Percentiles rank a stretch among this genome's conserved stretches.
phyloP scores from a whole-genome alignment of 495 filamentous ascomycete species.

The Gamarada debralockiae region DNA sequence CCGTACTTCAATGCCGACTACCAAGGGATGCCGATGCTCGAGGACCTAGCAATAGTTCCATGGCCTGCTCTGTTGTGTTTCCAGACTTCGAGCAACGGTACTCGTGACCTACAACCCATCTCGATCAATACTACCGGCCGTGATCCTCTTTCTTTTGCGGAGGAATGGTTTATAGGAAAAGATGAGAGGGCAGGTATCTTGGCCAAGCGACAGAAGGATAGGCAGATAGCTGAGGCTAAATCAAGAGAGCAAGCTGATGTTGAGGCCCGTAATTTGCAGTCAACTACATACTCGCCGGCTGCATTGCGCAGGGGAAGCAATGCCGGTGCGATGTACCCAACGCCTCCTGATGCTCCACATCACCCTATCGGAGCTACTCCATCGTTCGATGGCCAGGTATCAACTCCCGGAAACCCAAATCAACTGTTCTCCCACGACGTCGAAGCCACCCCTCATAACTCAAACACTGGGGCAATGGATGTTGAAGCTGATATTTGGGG shows the following conservation, averaged over 20 bases:
- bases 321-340: constrained; percentile 75
- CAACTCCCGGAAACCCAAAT: constrained; percentile 42
- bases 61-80: constrained; percentile 52
- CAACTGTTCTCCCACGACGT: constrained; percentile 7
- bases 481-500: constrained; percentile 25
- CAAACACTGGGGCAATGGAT: constrained; percentile 13
- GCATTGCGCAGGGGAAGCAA: constrained; percentile 46
- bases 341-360: constrained; percentile 73
- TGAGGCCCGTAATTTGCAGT: constrained; percentile 30
- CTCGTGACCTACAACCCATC: neutral
- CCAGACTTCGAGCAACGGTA: constrained; percentile 8
- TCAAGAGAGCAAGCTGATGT: constrained; percentile 30
- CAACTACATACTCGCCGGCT: constrained; percentile 36
- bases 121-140: constrained; percentile 7
- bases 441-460: constrained; percentile 18
- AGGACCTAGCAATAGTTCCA: constrained; percentile 19
- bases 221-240: constrained; percentile 36
- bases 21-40: constrained; percentile 9
- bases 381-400: constrained; percentile 42
- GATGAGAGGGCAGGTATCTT: constrained; percentile 43
- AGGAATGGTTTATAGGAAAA: constrained; percentile 59
- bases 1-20: constrained; percentile 14
- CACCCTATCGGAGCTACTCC: constrained; percentile 40
- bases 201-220: constrained; percentile 47
- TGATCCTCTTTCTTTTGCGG: constrained; percentile 65